Conservation (phyloP, 257 asterid genomes). For the Mentha longifolia region DNA sequence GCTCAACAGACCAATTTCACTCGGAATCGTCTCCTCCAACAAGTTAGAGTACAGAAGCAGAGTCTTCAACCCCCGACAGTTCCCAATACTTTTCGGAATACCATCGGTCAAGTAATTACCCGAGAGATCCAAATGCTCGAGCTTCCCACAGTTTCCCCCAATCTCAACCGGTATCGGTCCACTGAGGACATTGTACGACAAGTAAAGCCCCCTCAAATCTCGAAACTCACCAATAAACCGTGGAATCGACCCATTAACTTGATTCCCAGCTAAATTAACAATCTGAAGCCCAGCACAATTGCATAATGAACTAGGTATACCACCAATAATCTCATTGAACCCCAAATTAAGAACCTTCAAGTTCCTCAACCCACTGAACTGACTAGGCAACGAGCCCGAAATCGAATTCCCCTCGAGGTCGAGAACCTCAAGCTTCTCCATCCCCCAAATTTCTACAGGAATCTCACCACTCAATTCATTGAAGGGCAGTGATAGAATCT, state of each 20-base stretch:
- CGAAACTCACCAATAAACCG: conserved; percentile 57
- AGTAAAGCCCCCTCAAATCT: conserved; percentile 77
- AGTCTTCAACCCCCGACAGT: conserved; percentile 64
- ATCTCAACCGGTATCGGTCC: conserved; percentile 72
- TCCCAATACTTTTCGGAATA: conserved; percentile 71
- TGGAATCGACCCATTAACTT: conserved; percentile 70
- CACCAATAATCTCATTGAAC: conserved; percentile 69
- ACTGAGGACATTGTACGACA: conserved; percentile 77
- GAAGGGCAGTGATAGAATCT: conserved; percentile 75
- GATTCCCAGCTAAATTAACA: conserved; percentile 85
- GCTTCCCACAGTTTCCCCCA: conserved; percentile 73
- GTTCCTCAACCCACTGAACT: conserved; percentile 64
- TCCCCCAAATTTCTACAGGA: conserved; percentile 71
- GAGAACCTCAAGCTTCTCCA: conserved; percentile 90
- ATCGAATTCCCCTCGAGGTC: conserved; percentile 89
- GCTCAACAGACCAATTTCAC: conserved; percentile 66
- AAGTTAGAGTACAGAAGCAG: conserved; percentile 70
- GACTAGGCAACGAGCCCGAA: conserved; percentile 62
- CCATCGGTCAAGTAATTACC: conserved; percentile 66
- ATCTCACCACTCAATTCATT: conserved; percentile 77
- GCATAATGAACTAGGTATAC: conserved; percentile 63
- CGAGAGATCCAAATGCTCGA: conserved; percentile 82
- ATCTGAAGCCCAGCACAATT: conserved; percentile 58
- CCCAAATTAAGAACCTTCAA: conserved; percentile 82
- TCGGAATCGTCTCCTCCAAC: conserved; percentile 77